Conservation (phyloP, 2,329 filamentous ascomycete genomes). For the Neoascochyta sp. region DNA sequence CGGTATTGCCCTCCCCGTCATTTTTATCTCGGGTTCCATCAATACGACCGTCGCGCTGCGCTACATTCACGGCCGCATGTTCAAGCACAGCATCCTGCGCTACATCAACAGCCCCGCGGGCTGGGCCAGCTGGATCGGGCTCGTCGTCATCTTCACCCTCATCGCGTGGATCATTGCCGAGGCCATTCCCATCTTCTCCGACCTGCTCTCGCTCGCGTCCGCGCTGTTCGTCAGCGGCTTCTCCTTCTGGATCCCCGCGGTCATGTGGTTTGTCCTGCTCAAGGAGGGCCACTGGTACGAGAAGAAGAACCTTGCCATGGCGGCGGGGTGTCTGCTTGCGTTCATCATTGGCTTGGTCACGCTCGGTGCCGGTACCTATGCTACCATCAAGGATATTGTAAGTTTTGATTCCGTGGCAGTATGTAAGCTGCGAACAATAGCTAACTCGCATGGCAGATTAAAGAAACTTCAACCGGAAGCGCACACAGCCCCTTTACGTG, state of each 20-base stretch:
- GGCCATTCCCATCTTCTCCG: slow-evolving; percentile 13
- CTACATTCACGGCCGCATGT: slow-evolving; percentile 15
- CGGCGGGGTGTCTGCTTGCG: slow-evolving; percentile 8
- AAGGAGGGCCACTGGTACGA: slow-evolving; percentile 6
- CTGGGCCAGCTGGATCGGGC: slow-evolving; percentile 10
- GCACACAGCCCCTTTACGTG: slow-evolving; percentile 12
- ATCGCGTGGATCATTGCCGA: slow-evolving; percentile 14
- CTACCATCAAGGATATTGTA: slow-evolving; percentile 12
- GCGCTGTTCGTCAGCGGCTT: slow-evolving; percentile 12
- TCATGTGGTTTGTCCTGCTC: slow-evolving; percentile 12
- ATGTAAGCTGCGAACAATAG: no score
- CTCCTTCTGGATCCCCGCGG: slow-evolving; percentile 12
- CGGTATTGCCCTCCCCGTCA: slow-evolving; percentile 10
- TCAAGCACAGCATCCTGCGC: slow-evolving; percentile 10
- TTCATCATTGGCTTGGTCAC: slow-evolving; percentile 10
- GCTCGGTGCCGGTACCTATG: slow-evolving; percentile 9
- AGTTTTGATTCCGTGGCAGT: no score
- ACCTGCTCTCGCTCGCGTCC: slow-evolving; percentile 11
- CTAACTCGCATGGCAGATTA: no score
- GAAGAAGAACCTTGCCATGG: slow-evolving; percentile 6
- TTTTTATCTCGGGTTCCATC: slow-evolving; percentile 12
- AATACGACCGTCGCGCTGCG: slow-evolving; percentile 14
- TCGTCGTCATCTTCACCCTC: slow-evolving; percentile 12
- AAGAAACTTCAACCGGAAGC: slow-evolving; percentile 5
- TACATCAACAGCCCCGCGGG: slow-evolving; percentile 12